A percentile compares a stretch with the other conserved stretches of the same genome.
These are phyloP conservation scores for Coemansia asiatica DNA, from an alignment of 192 early-diverging fungal species.

Conservation along the genomic window DNA sequence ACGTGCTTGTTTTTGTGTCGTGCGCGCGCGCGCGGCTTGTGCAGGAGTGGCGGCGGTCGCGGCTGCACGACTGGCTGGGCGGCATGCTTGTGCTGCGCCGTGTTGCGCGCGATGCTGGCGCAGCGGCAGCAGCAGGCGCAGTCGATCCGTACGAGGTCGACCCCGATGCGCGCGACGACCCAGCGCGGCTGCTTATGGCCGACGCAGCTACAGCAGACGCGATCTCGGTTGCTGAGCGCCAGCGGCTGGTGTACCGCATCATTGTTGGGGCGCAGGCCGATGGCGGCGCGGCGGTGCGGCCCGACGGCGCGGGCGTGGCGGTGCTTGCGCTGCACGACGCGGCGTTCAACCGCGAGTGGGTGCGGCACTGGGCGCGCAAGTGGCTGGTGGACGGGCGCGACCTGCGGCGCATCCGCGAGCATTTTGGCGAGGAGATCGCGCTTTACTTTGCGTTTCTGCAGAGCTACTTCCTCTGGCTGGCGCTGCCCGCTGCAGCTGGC, in stretches of 20 bases:
- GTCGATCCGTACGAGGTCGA: slow-evolving; percentile 42
- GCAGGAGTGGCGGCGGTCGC: slow-evolving; percentile 51
- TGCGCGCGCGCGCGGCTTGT: slow-evolving; percentile 61
- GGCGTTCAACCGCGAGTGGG: slow-evolving; percentile 79
- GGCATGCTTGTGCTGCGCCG: slow-evolving; percentile 59
- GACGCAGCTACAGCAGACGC: slow-evolving; percentile 13
- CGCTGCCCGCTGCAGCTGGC: slow-evolving; percentile 67
- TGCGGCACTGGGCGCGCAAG: slow-evolving; percentile 77
- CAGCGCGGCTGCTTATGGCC: slow-evolving; percentile 26
- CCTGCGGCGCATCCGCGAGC: slow-evolving; percentile 70
- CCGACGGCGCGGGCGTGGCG: slow-evolving; percentile 62
- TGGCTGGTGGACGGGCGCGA: slow-evolving; percentile 74
- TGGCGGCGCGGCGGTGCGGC: slow-evolving; percentile 53
- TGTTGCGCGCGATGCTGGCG: slow-evolving; percentile 15
- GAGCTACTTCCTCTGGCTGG: slow-evolving; percentile 79
- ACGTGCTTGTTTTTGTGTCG: slow-evolving; percentile 65
- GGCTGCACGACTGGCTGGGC: slow-evolving; percentile 71
- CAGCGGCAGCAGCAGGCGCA: slow-evolving; percentile 2
- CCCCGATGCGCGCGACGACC: slow-evolving; percentile 35
- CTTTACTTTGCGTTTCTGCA: slow-evolving; percentile 95
- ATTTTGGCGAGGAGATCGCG: slow-evolving; percentile 91
- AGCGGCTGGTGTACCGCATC: slow-evolving; percentile 39
- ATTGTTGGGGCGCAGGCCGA: slow-evolving; percentile 38
- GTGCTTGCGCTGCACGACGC: slow-evolving; percentile 81
- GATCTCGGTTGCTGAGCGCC: slow-evolving; percentile 32